Conservation (phyloP, 2,329 filamentous ascomycete species). For the Sporothrix brunneoviolacea region DNA sequence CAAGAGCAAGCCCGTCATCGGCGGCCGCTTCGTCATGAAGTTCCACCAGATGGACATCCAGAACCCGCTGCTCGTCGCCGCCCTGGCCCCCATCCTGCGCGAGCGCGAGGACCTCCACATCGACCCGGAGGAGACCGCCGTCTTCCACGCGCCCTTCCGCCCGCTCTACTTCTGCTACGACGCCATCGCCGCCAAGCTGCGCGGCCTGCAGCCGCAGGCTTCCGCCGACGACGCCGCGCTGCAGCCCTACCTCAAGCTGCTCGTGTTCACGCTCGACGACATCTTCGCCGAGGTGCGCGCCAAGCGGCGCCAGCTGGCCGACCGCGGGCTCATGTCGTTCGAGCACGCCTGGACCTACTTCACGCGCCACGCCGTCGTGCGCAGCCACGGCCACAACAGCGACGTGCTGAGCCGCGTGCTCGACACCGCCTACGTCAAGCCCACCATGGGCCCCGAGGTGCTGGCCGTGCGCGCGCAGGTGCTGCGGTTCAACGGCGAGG, state of each 20-base stretch:
- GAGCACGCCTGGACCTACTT: conserved; percentile 39
- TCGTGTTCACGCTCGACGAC: conserved; percentile 36
- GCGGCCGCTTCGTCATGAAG: conserved; percentile 32
- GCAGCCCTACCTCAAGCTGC: conserved; percentile 32
- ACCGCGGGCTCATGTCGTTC: conserved; percentile 34
- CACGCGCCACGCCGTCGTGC: conserved; percentile 32
- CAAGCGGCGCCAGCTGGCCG: conserved; percentile 31
- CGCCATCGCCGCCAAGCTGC: conserved; percentile 31
- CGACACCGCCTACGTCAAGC: conserved; percentile 25
- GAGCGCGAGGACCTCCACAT: conserved; percentile 34
- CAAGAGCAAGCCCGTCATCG: conserved; percentile 32
- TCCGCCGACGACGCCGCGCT: conserved; percentile 22
- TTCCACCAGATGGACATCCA: conserved; percentile 37
- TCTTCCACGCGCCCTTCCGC: conserved; percentile 35
- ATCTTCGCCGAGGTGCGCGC: conserved; percentile 34
- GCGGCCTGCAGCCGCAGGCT: conserved; percentile 16
- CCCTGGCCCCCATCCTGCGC: conserved; percentile 37
- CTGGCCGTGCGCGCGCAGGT: conserved; percentile 28
- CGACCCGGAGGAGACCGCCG: conserved; percentile 29
- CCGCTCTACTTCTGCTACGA: conserved; percentile 39
- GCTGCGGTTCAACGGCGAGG: conserved; percentile 34
- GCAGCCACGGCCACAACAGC: conserved; percentile 33
- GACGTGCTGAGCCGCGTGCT: conserved; percentile 36
- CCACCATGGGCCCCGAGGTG: not conserved
- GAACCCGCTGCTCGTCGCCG: conserved; percentile 34